These are phyloP conservation scores for Stagonosporopsis vannaccii DNA, from an alignment of 2,329 filamentous ascomycete species.

Conservation along the genomic window DNA sequence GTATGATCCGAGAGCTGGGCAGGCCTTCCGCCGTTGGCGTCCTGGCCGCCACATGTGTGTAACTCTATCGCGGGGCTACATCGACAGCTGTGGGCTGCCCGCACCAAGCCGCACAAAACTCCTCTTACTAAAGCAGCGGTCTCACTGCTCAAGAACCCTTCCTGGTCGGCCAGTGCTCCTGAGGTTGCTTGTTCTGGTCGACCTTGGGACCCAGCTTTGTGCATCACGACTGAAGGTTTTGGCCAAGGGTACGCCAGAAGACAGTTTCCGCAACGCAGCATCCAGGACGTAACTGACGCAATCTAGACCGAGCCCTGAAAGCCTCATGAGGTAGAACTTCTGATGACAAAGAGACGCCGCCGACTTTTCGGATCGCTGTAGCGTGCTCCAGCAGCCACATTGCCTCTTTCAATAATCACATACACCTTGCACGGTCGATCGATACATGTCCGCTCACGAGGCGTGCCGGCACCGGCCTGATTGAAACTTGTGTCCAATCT, in stretches of 20 bases:
- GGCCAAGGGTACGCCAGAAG: background rate
- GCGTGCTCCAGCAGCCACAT: background rate
- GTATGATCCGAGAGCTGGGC: background rate
- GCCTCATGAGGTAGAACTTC: no score
- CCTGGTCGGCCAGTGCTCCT: background rate
- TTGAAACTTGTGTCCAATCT: background rate
- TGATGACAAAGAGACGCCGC: background rate
- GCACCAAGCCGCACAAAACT: background rate
- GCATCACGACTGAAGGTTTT: background rate
- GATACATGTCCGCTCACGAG: background rate
- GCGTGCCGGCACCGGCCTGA: no score
- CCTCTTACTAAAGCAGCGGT: background rate
- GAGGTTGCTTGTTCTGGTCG: background rate
- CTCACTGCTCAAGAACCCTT: background rate
- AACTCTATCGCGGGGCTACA: background rate
- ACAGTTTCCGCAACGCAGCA: background rate
- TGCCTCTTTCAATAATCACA: background rate
- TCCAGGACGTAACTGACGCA: background rate
- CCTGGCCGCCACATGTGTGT: background rate
- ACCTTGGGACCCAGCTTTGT: background rate
- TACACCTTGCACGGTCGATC: background rate
- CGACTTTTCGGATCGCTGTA: background rate
- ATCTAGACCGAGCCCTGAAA: background rate
- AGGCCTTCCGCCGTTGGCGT: background rate
- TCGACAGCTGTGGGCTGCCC: background rate